A percentile compares a stretch with the other conserved stretches of the same genome.
phyloP scores from a whole-genome alignment of 2,329 filamentous ascomycete genomes.

The Fusarium sp. region DNA sequence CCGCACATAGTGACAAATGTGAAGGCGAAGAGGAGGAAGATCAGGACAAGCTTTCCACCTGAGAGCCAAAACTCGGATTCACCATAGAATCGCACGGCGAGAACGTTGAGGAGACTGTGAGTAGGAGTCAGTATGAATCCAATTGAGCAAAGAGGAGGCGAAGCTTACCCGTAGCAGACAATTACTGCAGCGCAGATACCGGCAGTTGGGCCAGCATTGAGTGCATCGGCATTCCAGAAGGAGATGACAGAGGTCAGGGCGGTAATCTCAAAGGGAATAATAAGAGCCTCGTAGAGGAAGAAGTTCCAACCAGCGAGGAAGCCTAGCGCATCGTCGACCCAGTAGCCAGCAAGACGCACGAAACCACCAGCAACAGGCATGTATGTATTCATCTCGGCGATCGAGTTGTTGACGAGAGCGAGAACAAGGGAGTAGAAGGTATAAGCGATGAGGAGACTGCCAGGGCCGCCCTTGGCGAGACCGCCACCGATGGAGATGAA shows the following conservation, averaged over 20 bases:
- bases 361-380: conserved; percentile 38
- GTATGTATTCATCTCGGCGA: conserved; percentile 39
- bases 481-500: conserved; percentile 42
- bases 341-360: conserved; percentile 33
- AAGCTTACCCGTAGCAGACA: conserved; percentile 53
- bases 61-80: conserved; percentile 61
- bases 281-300: conserved; percentile 57
- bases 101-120: conserved; percentile 52
- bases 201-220: conserved; percentile 51
- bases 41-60: conserved; percentile 56
- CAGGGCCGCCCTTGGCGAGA: conserved; percentile 35
- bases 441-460: conserved; percentile 30
- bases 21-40: conserved; percentile 65
- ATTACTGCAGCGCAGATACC: conserved; percentile 61
- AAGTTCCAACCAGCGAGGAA: conserved; percentile 40
- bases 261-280: conserved; percentile 65
- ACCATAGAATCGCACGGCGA: conserved; percentile 59
- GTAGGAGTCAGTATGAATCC: background rate
- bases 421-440: conserved; percentile 29
- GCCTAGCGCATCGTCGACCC: conserved; percentile 35
- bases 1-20: conserved; percentile 71
- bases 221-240: conserved; percentile 60
- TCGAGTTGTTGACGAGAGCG: conserved; percentile 36
- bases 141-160: too few relatives aligned
- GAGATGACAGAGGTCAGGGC: conserved; percentile 63